These are phyloP conservation scores for Serendipita indica DNA, from an alignment of 768 basidiomycete species.

Conservation along the genomic window DNA sequence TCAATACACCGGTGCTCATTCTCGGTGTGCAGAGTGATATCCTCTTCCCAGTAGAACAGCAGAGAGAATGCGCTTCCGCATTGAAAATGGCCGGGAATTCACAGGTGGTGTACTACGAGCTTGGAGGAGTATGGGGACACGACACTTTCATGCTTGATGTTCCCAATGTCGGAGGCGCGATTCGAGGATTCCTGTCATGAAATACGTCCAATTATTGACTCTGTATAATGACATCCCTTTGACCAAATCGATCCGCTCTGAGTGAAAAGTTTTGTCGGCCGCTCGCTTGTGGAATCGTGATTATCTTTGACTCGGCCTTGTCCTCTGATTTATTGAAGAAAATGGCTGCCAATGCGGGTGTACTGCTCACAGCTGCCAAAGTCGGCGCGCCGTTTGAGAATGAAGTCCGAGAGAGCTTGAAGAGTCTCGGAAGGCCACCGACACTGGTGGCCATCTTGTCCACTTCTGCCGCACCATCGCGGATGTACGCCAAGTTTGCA, in stretches of 20 bases:
- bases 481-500: conserved; percentile 80
- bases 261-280: not conserved
- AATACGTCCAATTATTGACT: not conserved
- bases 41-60: conserved; percentile 93
- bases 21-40: conserved; percentile 96
- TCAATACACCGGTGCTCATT: conserved; percentile 65
- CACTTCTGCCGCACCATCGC: conserved; percentile 66
- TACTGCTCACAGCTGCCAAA: conserved; percentile 64
- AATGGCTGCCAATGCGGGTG: conserved; percentile 20
- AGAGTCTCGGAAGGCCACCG: conserved; percentile 31
- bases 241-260: not conserved
- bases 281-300: not conserved
- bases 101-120: conserved; percentile 86
- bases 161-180: conserved; percentile 78
- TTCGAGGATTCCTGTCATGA: conserved; percentile 66
- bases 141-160: conserved; percentile 94
- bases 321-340: not conserved
- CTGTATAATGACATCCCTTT: too few species aligned
- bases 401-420: conserved; percentile 43
- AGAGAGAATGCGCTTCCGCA: conserved; percentile 86
- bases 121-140: conserved; percentile 99
- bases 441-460: conserved; percentile 86
- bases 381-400: conserved; percentile 57
- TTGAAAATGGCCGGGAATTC: conserved; percentile 80
- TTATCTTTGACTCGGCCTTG: not conserved